Evolutionary conservation across 73 alveolate species (phyloP), one percentile per base, ranked within the genome.

Genomic region (Tetrahymena elliotti): DNA sequence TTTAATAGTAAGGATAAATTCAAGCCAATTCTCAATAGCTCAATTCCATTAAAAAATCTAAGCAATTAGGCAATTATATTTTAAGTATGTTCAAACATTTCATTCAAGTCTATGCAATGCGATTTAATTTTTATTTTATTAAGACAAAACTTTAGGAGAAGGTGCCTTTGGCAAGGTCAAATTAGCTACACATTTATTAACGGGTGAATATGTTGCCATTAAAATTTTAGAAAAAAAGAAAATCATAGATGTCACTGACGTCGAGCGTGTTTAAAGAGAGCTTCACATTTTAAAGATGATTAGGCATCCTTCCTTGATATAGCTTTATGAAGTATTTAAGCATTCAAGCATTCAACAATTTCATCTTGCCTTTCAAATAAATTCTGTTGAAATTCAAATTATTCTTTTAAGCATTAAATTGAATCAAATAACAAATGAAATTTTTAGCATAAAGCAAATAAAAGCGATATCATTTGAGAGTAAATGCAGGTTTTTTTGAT

Each of bases 191-290:
- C 96, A 94, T 52, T 10, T 94, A 15, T 84, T 84, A 94, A 96
- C 99, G 22, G 94, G 96, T 47, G 97, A 96, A 93, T 96, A 97
- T 52, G 99, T 97, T 34, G 99, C 99, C n/a, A 97, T 97, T 20
- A 97, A 97, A 94, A 97, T 97, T 95, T 96, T 97, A 94, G 99
- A 97, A 84, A 93, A 96, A 33, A 97, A 96, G 68, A 96, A 97
- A 94, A 97, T 97, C 39, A 96, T 94, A 83, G 99, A 97, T 40
- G 98, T 96, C 47, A 96, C 97, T 35, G 99, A 97, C 92, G 97
- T 97, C 93, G 98, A 97, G 93, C 52, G 99, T 93, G 97, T 97
- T n/a, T 95, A 96, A 20, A 94, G 99, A 93, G 99, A 97, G 94
- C 96, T 97, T 33, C 98, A 97, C 94, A 97, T 97, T 35, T 97